Evolutionary conservation across 257 asterid genomes (phyloP), one percentile per base, ranked within the genome.

Genomic region (Coffea eugenioides): DNA sequence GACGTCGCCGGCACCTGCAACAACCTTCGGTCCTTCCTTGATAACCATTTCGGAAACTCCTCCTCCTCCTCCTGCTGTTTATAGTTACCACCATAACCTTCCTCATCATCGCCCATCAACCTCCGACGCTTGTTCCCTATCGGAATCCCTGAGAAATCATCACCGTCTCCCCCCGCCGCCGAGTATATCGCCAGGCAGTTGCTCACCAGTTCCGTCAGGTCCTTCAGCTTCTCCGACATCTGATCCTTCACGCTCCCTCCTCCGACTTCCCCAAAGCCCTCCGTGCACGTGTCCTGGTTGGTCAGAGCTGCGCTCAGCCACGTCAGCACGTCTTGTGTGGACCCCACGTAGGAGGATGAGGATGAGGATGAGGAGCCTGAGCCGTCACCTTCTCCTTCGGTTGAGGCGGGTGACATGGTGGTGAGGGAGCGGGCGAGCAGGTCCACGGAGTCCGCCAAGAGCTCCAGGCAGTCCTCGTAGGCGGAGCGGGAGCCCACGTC

Each of bases 281-380:
- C 98, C 3, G 83, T 81, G 80, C 99, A 96, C 34, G 99, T 96
- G 86, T 96, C 99, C 80, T 94, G 99, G 71, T 94, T 96, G 45
- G 99, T 92, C 25, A 96, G 20, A 51, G 99, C 86, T 6, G 99
- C 94, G 84, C 99, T 96, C 52, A 96, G 92, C 99, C 99, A 96
- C 72, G 99, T 96, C 80, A 88, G 66, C 69, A 96, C 94, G 84
- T 96, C 97, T 65, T 91, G 92, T 23, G 90, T 81, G 31, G 92
- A 83, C 0, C 76, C 87, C 54, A 49, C 69, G 1, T 43, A 1
- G 6, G 74, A 48, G 18, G 59, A 14, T 20, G 59, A 52, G 43
- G 43, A 39, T 0, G 64, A 5, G 78, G 80, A 69, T 74, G 83
- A 59, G 6, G 80, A 54, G 7, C 15, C 67, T 3, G 4, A 3